These are phyloP conservation scores for Chenopodium album DNA, from an alignment of 148 eudicot species.

Conservation along the genomic window DNA sequence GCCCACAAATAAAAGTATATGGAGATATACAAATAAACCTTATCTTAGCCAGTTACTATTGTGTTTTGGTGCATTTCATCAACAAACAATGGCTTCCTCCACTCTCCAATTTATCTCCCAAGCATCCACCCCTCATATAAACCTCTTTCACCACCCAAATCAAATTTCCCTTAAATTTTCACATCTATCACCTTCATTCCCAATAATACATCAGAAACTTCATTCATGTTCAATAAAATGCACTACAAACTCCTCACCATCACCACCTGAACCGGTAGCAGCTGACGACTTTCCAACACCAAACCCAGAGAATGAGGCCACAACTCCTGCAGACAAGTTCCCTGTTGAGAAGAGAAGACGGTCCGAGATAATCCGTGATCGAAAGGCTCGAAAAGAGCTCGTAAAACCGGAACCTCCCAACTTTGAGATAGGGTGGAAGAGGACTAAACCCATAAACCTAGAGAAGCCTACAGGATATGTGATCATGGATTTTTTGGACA, in stretches of 20 bases:
- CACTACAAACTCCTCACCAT: slow-evolving; percentile 18
- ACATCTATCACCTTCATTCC: slow-evolving; percentile 2
- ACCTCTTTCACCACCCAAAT: slow-evolving; percentile 11
- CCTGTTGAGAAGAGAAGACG: slow-evolving; percentile 66
- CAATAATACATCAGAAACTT: slow-evolving; percentile 12
- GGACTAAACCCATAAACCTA: slow-evolving; percentile 52
- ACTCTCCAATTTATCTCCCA: slow-evolving; percentile 19
- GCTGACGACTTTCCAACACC: slow-evolving; percentile 39
- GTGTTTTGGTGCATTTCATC: neutral
- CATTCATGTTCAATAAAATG: slow-evolving; percentile 19
- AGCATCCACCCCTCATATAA: slow-evolving; percentile 18
- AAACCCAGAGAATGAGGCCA: slow-evolving; percentile 35
- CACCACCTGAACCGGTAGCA: slow-evolving; percentile 15
- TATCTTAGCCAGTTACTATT: neutral
- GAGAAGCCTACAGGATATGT: slow-evolving; percentile 82
- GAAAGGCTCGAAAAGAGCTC: slow-evolving; percentile 40
- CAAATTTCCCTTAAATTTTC: neutral
- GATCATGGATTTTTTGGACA: slow-evolving; percentile 86
- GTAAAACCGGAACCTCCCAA: slow-evolving; percentile 72
- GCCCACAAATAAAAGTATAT: neutral
- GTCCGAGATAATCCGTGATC: slow-evolving; percentile 67
- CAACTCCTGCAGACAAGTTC: slow-evolving; percentile 54
- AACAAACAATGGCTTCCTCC: slow-evolving; percentile 28
- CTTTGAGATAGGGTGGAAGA: slow-evolving; percentile 86
- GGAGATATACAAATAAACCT: slow-evolving; percentile 1